Conservation (phyloP, 257 asterid species). For the Lycium barbarum region DNA sequence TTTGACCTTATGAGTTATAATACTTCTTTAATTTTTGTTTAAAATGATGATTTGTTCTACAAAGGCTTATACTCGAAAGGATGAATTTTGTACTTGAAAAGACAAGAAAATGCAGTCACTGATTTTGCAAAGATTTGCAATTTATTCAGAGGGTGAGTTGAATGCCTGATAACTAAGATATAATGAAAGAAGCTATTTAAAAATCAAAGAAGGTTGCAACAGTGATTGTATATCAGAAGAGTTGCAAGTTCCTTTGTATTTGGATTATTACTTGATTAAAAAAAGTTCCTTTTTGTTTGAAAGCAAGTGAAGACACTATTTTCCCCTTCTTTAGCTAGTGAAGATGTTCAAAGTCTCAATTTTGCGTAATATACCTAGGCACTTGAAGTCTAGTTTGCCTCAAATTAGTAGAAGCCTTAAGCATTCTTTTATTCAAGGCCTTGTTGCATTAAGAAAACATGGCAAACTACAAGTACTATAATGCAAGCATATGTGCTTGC, state of each 20-base stretch:
- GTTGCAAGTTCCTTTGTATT: not conserved
- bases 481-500: not conserved
- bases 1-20: not conserved
- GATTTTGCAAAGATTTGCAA: not conserved
- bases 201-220: not conserved
- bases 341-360: not conserved
- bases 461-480: not conserved
- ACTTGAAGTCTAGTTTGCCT: not conserved
- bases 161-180: not conserved
- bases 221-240: not conserved
- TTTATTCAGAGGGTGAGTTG: not conserved
- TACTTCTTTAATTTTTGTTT: not conserved
- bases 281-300: not conserved
- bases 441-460: slow-evolving; percentile 6
- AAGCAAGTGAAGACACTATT: not conserved
- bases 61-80: not conserved
- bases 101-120: not conserved
- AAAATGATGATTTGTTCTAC: not conserved
- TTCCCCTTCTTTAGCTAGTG: not conserved
- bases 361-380: not conserved
- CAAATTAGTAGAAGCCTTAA: not conserved
- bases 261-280: slow-evolving; percentile 5
- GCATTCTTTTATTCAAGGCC: not conserved
- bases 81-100: not conserved
- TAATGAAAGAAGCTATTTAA: no score